Evolutionary conservation across 2,329 filamentous ascomycete genomes (phyloP).

Genomic region (Colletotrichum aenigma): DNA sequence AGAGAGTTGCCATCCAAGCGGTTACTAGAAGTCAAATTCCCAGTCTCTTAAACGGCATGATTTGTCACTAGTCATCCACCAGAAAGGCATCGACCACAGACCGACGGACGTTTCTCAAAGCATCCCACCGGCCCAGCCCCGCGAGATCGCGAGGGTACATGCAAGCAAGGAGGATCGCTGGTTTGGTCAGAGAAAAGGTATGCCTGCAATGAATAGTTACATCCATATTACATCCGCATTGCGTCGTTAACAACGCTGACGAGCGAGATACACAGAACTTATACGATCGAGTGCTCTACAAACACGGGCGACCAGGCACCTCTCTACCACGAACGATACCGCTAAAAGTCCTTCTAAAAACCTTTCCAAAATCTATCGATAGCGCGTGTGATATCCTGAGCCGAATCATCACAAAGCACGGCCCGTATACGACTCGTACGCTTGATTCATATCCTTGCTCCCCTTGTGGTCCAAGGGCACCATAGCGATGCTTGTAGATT

Average conservation of each 20-base stretch:
- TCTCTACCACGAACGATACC: not conserved
- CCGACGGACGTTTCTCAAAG: not conserved
- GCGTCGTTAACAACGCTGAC: not conserved
- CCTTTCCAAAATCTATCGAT: not conserved
- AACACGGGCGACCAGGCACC: not conserved
- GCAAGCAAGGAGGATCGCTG: not conserved
- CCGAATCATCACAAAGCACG: not conserved
- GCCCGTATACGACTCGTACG: constrained; percentile 27
- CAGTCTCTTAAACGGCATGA: not conserved
- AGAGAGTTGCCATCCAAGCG: rapidly evolving
- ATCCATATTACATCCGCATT: rapidly evolving
- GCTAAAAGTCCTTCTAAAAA: rapidly evolving
- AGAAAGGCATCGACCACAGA: not conserved
- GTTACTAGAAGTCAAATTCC: rapidly evolving
- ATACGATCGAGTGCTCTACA: rapidly evolving
- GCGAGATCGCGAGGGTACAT: not conserved
- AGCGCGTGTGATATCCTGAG: not conserved
- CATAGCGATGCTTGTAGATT: constrained; percentile 19
- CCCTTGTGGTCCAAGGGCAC: constrained; percentile 14
- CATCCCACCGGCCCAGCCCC: not conserved
- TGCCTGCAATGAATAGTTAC: not conserved
- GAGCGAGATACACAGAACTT: not conserved
- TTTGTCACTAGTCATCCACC: not conserved
- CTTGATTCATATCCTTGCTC: constrained; percentile 27
- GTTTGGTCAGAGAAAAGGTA: not conserved